Percentiles rank a stretch among this genome's conserved stretches.
Conservation (phyloP, 352 stramenopile species). For the Globisporangium nagaii region DNA sequence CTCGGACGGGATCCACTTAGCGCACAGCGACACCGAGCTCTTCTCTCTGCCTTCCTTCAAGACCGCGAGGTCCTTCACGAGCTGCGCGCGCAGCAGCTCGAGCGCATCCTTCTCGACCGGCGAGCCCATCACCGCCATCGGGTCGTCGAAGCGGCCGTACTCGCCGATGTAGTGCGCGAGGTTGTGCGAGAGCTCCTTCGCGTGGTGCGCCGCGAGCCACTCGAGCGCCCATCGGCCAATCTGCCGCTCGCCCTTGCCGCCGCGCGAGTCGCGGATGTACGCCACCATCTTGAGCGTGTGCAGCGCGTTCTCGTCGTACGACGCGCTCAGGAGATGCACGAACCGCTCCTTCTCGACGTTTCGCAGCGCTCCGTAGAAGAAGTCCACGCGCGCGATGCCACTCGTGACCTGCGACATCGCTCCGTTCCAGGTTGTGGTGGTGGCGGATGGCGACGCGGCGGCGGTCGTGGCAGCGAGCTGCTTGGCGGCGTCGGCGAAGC, state of each 20-base stretch:
- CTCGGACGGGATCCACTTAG: conserved; percentile 56
- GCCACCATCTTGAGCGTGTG: conserved; percentile 53
- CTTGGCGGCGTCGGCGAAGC: conserved; percentile 23
- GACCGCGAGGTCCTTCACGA: conserved; percentile 21
- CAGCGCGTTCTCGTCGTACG: conserved; percentile 36
- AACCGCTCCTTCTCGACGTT: conserved; percentile 24
- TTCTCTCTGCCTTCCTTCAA: conserved; percentile 11
- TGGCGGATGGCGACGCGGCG: neutral
- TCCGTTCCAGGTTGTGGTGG: conserved; percentile 34
- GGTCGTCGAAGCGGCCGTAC: conserved; percentile 48
- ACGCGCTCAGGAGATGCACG: conserved; percentile 21
- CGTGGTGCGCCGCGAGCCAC: conserved; percentile 27
- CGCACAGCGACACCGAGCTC: conserved; percentile 30
- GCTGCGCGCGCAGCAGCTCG: conserved; percentile 27
- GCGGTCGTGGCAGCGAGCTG: conserved; percentile 9
- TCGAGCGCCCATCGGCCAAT: conserved; percentile 31
- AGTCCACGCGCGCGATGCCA: conserved; percentile 33
- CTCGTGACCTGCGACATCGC: conserved; percentile 28
- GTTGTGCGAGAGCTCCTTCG: conserved; percentile 34
- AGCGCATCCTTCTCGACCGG: conserved; percentile 31
- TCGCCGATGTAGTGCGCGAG: conserved; percentile 33
- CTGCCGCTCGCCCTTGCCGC: conserved; percentile 42
- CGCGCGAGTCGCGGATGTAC: conserved; percentile 43
- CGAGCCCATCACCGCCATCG: conserved; percentile 34
- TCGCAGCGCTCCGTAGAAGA: conserved; percentile 33